Evolutionary conservation across 2,329 filamentous ascomycete species (phyloP).

Genomic region (Fusarium virguliforme): DNA sequence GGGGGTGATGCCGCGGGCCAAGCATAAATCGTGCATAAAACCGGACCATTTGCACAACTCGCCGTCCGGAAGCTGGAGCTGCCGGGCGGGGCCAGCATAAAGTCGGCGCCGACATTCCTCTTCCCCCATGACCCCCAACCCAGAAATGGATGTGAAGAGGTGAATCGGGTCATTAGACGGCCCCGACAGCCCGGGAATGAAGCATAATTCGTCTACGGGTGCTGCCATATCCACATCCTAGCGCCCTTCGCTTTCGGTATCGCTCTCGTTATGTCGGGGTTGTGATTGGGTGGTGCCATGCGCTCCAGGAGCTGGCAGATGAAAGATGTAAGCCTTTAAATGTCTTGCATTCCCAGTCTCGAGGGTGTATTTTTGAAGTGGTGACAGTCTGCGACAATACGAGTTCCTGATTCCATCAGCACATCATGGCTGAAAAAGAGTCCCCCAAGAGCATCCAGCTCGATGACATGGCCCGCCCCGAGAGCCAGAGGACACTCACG

Average conservation of each 20-base stretch:
- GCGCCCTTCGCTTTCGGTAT: conserved; percentile 10
- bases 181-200: conserved; percentile 14
- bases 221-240: not conserved
- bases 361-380: not conserved
- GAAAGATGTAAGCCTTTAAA: conserved; percentile 27
- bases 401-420: not conserved
- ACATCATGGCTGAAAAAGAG: conserved; percentile 23
- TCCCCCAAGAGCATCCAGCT: conserved; percentile 16
- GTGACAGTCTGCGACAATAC: not conserved
- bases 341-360: not conserved
- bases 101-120: conserved; percentile 8
- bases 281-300: conserved; percentile 8
- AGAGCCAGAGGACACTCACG: conserved; percentile 44
- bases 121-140: not conserved
- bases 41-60: conserved; percentile 21
- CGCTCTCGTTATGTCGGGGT: conserved; percentile 6
- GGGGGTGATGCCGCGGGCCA: conserved; percentile 11
- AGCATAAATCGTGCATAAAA: conserved; percentile 29
- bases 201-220: conserved; percentile 5
- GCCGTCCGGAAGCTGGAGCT: conserved; percentile 20
- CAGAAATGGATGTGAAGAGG: not conserved
- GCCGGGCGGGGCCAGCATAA: conserved; percentile 38
- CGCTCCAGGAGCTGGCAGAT: not conserved
- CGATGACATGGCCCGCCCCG: conserved; percentile 26
- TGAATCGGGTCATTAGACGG: conserved; percentile 3